A percentile compares a stretch with the other conserved stretches of the same genome.
These are phyloP conservation scores for Balakata baccata DNA, from an alignment of 345 rosid genomes.

Conservation along the genomic window DNA sequence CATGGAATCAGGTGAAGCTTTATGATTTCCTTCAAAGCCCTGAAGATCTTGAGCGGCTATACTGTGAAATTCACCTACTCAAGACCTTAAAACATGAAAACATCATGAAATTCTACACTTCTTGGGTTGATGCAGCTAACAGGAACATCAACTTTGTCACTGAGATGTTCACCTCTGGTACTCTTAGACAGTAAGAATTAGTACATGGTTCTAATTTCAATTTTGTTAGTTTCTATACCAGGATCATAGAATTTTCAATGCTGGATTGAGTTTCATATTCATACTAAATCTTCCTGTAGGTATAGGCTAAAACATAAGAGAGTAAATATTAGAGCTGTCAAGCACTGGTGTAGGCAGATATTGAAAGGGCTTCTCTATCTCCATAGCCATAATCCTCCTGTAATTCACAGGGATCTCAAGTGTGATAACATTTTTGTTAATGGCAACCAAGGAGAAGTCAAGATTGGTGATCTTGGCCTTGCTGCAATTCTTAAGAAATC, in stretches of 20 bases:
- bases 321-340: conserved; percentile 87
- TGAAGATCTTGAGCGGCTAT: conserved; percentile 90
- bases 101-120: conserved; percentile 90
- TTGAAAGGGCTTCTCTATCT: conserved; percentile 79
- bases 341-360: conserved; percentile 97
- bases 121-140: conserved; percentile 86
- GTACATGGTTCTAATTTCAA: background rate
- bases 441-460: conserved; percentile 93
- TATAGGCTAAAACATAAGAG: conserved; percentile 83
- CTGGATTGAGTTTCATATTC: conserved; percentile 4
- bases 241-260: conserved; percentile 6
- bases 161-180: conserved; percentile 97
- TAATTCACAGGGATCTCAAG: conserved; percentile 93
- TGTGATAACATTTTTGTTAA: conserved; percentile 90
- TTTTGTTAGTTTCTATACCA: conserved; percentile 9
- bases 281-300: conserved; percentile 34
- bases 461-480: conserved; percentile 95
- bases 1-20: conserved; percentile 98
- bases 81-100: conserved; percentile 85
- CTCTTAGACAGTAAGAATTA: conserved; percentile 77
- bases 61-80: conserved; percentile 89
- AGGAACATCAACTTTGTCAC: conserved; percentile 90
- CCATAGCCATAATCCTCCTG: conserved; percentile 54
- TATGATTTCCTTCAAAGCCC: conserved; percentile 82
- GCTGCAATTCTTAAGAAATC: conserved; percentile 86